Evolutionary conservation across 2,329 filamentous ascomycete species (phyloP).

Genomic region (Scortechinia acanthostroma): DNA sequence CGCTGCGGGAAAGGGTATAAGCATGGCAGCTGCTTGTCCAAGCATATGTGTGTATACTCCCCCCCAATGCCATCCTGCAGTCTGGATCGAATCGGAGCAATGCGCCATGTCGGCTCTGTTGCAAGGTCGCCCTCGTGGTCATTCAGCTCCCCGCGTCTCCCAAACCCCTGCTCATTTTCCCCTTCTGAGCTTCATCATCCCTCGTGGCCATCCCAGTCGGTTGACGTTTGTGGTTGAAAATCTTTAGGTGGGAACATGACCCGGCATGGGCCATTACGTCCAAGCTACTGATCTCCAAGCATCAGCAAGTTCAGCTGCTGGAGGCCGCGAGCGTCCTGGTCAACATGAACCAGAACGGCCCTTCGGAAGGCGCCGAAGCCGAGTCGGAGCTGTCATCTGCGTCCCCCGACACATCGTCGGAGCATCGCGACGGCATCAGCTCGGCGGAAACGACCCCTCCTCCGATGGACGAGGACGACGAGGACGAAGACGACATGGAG

Average conservation of each 20-base stretch:
- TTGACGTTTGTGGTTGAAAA: conserved; percentile 15
- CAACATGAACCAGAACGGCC: conserved; percentile 50
- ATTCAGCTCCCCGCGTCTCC: conserved; percentile 4
- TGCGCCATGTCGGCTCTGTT: conserved; percentile 7
- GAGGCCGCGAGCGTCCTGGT: conserved; percentile 61
- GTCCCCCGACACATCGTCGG: conserved; percentile 55
- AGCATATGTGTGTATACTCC: conserved; percentile 56
- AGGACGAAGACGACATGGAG: conserved; percentile 21
- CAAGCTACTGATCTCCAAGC: conserved; percentile 64
- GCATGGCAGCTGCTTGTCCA: conserved; percentile 67
- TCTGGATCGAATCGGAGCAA: conserved; percentile 22
- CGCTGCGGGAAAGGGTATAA: conserved; percentile 68
- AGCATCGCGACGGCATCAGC: conserved; percentile 44
- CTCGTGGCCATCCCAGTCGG: conserved; percentile 11
- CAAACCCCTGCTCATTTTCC: conserved; percentile 6
- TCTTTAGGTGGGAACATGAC: conserved; percentile 59
- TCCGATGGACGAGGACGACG: conserved; percentile 43
- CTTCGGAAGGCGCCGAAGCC: conserved; percentile 20
- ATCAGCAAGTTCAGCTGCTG: conserved; percentile 62
- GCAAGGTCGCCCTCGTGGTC: conserved; percentile 10
- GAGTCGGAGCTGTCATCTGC: conserved; percentile 52
- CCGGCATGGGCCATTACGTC: conserved; percentile 63
- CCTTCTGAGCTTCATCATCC: conserved; percentile 5
- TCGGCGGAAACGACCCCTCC: conserved; percentile 59
- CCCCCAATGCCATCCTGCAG: conserved; percentile 17